Percentiles rank a stretch among this genome's conserved stretches.
These are phyloP conservation scores for Pseudogymnoascus sp. DNA, from an alignment of 2,329 filamentous ascomycete species.

Conservation along the genomic window DNA sequence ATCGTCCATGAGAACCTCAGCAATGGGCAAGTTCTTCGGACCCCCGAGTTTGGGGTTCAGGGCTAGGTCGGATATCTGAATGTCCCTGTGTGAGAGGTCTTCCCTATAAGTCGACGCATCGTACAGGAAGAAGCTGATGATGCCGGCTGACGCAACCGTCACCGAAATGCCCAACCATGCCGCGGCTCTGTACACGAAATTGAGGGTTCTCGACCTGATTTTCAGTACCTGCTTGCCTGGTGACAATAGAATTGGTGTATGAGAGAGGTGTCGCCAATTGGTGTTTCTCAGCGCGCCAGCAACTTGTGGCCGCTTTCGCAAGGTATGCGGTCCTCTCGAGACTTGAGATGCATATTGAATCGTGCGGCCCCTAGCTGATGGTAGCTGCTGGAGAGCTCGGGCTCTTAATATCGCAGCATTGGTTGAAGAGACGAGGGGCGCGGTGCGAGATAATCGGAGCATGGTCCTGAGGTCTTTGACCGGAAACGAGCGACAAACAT, in stretches of 20 bases:
- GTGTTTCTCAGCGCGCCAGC: not conserved
- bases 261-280: slow-evolving; percentile 14
- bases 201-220: slow-evolving; percentile 40
- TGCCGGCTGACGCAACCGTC: slow-evolving; percentile 57
- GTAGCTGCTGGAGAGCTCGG: not conserved
- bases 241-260: slow-evolving; percentile 26
- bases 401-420: not conserved
- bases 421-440: not conserved
- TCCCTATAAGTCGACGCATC: slow-evolving; percentile 87
- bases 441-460: not conserved
- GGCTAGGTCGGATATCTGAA: slow-evolving; percentile 77
- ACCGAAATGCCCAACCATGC: slow-evolving; percentile 70
- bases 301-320: not conserved
- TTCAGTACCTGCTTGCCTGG: slow-evolving; percentile 49
- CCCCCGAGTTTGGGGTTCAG: slow-evolving; percentile 75
- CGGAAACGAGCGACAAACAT: not conserved
- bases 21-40: slow-evolving; percentile 90
- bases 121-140: slow-evolving; percentile 86
- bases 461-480: slow-evolving; percentile 1
- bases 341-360: slow-evolving; percentile 2
- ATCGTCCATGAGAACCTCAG: slow-evolving; percentile 81
- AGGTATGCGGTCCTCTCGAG: not conserved
- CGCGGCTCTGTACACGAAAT: slow-evolving; percentile 62
- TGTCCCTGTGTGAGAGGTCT: slow-evolving; percentile 57
- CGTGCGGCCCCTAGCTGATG: not conserved